Evolutionary conservation across 495 filamentous ascomycete species (phyloP).

Genomic region (Lepraria neglecta): DNA sequence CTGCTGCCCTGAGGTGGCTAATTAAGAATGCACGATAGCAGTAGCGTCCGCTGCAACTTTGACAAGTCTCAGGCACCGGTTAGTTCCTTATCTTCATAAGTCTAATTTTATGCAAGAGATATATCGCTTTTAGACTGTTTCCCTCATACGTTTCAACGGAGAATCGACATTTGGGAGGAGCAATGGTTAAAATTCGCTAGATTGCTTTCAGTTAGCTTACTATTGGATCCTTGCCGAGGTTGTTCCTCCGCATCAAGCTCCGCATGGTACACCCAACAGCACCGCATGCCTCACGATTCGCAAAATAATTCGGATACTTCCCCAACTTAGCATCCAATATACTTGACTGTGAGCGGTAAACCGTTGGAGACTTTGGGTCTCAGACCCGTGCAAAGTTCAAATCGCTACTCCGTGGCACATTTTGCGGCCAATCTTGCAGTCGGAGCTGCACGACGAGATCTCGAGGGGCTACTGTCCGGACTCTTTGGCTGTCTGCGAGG

Average conservation of each 20-base stretch:
- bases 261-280: neutral
- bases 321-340: no score
- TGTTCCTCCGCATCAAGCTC: neutral
- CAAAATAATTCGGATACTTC: no score
- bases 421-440: no score
- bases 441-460: no score
- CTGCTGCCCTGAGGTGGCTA: slow-evolving; percentile 5
- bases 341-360: no score
- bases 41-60: slow-evolving; percentile 15
- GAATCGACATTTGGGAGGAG: slow-evolving; percentile 1
- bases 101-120: neutral
- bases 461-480: no score
- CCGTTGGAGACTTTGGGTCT: no score
- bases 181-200: slow-evolving; percentile 2
- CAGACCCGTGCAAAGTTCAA: no score
- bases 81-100: slow-evolving; percentile 2
- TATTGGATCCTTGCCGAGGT: slow-evolving; percentile 1
- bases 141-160: neutral
- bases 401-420: no score
- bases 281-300: neutral
- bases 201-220: neutral
- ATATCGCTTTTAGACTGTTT: neutral
- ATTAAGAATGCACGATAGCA: slow-evolving; percentile 21
- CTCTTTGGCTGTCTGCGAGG: no score
- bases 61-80: slow-evolving; percentile 5